These are phyloP conservation scores for Nemania abortiva DNA, from an alignment of 2,329 filamentous ascomycete species.

Conservation along the genomic window DNA sequence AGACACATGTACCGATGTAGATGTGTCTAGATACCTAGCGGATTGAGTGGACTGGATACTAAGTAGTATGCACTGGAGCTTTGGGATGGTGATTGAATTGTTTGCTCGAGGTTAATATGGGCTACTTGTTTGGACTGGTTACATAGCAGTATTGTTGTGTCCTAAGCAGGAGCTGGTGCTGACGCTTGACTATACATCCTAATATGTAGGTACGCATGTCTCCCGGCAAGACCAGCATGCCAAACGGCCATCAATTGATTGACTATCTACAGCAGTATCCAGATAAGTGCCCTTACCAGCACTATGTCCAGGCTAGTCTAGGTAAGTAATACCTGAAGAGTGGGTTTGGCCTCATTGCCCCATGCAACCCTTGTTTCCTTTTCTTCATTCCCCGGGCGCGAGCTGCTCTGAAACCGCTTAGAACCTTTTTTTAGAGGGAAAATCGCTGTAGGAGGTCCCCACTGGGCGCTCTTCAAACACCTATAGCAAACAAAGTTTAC, in stretches of 20 bases:
- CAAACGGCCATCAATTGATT: background rate
- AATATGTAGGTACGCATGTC: no score
- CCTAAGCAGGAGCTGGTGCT: no score
- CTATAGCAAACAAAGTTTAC: background rate
- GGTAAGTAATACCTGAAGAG: background rate
- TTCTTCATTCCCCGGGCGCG: conserved; percentile 12
- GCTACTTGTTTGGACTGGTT: no score
- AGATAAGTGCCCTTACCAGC: no score
- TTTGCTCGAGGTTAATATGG: no score
- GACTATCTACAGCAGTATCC: no score
- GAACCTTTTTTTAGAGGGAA: background rate
- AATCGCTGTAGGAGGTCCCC: conserved; percentile 11
- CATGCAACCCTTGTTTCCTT: conserved; percentile 9
- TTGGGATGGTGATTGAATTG: no score
- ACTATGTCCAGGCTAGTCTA: no score
- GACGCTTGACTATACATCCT: no score
- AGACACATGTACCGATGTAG: background rate
- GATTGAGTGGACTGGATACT: no score
- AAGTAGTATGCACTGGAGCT: no score
- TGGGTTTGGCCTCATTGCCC: conserved; percentile 4
- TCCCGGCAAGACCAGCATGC: background rate
- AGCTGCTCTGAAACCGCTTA: conserved; percentile 20
- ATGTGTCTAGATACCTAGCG: background rate
- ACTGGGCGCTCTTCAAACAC: conserved; percentile 16
- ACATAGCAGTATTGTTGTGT: background rate